Percentiles rank a stretch among this genome's conserved stretches.
These are phyloP conservation scores for Quercus cerris DNA, from an alignment of 306 rosid species.

Conservation along the genomic window DNA sequence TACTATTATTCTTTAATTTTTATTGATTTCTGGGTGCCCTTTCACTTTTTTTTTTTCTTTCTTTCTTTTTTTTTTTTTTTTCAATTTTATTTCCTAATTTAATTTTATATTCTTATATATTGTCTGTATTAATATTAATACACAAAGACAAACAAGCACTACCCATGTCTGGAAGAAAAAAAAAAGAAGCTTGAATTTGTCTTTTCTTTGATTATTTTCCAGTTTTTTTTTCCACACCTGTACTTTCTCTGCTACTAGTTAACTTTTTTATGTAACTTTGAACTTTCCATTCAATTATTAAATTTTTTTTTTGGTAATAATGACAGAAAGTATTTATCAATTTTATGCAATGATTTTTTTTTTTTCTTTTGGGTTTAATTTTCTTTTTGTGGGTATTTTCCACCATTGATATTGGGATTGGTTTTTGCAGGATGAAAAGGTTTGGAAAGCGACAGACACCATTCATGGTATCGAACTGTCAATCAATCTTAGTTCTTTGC, in stretches of 20 bases:
- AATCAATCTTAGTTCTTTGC: slow-evolving; percentile 34
- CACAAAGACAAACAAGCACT: slow-evolving; percentile 27
- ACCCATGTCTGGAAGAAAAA: slow-evolving; percentile 28
- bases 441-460: slow-evolving; percentile 82
- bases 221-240: slow-evolving; percentile 20
- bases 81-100: slow-evolving; percentile 31
- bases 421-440: slow-evolving; percentile 65
- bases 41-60: slow-evolving; percentile 21
- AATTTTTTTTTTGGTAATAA: slow-evolving; percentile 6
- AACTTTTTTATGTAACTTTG: slow-evolving; percentile 7
- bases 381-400: slow-evolving; percentile 22
- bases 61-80: slow-evolving; percentile 8
- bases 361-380: background rate
- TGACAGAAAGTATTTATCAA: slow-evolving; percentile 6
- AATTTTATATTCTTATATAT: slow-evolving; percentile 21
- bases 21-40: slow-evolving; percentile 44
- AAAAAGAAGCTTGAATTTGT: slow-evolving; percentile 65
- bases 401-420: slow-evolving; percentile 39
- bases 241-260: slow-evolving; percentile 17
- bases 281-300: slow-evolving; percentile 14
- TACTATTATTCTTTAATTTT: slow-evolving; percentile 19
- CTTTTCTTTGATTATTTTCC: slow-evolving; percentile 40
- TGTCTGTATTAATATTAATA: slow-evolving; percentile 40
- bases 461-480: slow-evolving; percentile 67
- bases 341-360: slow-evolving; percentile 13